Evolutionary conservation across 1,284 basidiomycete species (phyloP).

Genomic region (Agroathelia rolfsii): DNA sequence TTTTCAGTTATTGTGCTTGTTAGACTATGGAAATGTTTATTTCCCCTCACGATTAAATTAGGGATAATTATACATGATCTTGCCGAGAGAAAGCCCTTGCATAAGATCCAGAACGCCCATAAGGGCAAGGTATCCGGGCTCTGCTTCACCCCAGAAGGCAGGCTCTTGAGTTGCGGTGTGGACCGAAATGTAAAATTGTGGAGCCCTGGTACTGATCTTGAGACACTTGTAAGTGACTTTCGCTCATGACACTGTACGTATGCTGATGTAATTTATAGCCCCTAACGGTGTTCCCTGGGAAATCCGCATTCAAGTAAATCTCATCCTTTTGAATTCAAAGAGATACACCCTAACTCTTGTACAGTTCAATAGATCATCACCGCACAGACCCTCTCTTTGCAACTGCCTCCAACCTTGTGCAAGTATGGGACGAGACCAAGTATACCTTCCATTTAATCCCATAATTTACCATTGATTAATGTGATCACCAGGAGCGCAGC

Average conservation of each 20-base stretch:
- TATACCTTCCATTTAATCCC: slow-evolving; percentile 29
- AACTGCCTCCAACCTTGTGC: slow-evolving; percentile 87
- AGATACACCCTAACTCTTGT: slow-evolving; percentile 9
- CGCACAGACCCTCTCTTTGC: slow-evolving; percentile 82
- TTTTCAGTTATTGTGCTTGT: slow-evolving; percentile 8
- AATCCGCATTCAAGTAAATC: slow-evolving; percentile 78
- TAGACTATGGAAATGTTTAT: slow-evolving; percentile 1
- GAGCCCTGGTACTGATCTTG: slow-evolving; percentile 37
- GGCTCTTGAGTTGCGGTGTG: slow-evolving; percentile 83
- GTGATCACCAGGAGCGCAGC: slow-evolving; percentile 46
- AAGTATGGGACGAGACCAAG: slow-evolving; percentile 97
- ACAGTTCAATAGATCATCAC: slow-evolving; percentile 90
- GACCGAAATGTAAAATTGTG: slow-evolving; percentile 92
- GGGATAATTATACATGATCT: slow-evolving; percentile 89
- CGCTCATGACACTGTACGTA: slow-evolving; percentile 14
- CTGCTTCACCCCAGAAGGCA: slow-evolving; percentile 58
- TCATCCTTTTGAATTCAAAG: slow-evolving; percentile 1
- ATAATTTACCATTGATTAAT: too few relatives aligned
- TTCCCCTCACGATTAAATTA: slow-evolving; percentile 16
- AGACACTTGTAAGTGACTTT: slow-evolving; percentile 8
- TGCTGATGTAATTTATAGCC: slow-evolving; percentile 28
- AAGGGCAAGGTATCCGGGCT: slow-evolving; percentile 88
- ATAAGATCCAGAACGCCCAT: slow-evolving; percentile 76
- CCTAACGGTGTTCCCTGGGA: slow-evolving; percentile 69
- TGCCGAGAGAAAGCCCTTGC: slow-evolving; percentile 53